Percentiles rank a stretch among this genome's conserved stretches.
Evolutionary conservation across 306 rosid genomes (phyloP).

Genomic region (Oxytropis ochrocephala): DNA sequence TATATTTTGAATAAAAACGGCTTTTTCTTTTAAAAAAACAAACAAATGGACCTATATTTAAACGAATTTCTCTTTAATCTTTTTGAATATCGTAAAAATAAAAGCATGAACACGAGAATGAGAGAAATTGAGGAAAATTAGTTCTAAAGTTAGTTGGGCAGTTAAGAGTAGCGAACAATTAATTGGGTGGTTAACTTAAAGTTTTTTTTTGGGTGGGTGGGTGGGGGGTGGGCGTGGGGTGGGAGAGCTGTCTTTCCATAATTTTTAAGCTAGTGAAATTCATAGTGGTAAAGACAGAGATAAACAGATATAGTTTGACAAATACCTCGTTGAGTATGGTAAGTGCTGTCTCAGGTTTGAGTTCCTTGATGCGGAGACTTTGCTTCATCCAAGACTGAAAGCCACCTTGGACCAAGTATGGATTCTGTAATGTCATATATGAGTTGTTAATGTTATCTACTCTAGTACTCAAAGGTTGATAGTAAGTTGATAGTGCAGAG

Average conservation of each 20-base stretch:
- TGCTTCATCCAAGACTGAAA: conserved; percentile 74
- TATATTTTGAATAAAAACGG: neutral
- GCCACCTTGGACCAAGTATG: conserved; percentile 92
- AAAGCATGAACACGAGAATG: neutral
- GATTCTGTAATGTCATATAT: conserved; percentile 43
- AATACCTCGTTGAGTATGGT: conserved; percentile 78
- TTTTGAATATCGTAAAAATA: neutral
- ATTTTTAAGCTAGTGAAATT: conserved; percentile 15
- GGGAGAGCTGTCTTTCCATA: neutral
- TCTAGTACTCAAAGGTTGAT: neutral
- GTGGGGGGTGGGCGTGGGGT: no score
- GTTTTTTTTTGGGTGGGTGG: neutral
- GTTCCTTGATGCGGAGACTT: conserved; percentile 86
- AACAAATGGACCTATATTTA: neutral
- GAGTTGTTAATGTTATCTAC: neutral
- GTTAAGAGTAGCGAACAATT: neutral
- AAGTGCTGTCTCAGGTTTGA: conserved; percentile 73
- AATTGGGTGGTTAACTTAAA: neutral
- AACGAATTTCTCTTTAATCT: neutral
- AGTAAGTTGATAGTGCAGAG: neutral
- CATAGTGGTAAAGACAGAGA: neutral
- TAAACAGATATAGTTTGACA: neutral
- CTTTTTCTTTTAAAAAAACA: neutral
- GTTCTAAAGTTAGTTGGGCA: neutral
- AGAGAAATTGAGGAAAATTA: neutral